A percentile compares a stretch with the other conserved stretches of the same genome.
Evolutionary conservation across 169 alveolate genomes (phyloP).

Genomic region (Plasmodium vinckei): DNA sequence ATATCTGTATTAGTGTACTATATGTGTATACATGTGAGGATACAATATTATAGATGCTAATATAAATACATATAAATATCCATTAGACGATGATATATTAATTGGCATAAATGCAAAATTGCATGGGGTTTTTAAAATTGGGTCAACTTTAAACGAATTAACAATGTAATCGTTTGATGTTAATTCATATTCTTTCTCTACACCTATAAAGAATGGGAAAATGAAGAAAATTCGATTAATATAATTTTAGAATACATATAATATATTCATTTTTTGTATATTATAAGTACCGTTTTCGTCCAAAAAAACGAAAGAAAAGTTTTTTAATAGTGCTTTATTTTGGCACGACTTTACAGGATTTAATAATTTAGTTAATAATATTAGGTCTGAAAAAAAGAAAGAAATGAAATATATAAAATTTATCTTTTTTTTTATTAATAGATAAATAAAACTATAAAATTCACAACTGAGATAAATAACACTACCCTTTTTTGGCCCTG

Average conservation of each 20-base stretch:
- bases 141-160: conserved; percentile 55
- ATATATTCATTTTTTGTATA: not conserved
- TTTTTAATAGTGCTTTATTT: conserved; percentile 29
- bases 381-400: conserved; percentile 21
- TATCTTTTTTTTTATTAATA: not conserved
- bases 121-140: conserved; percentile 69
- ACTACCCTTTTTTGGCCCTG: conserved; percentile 72
- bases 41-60: not conserved
- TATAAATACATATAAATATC: conserved; percentile 62
- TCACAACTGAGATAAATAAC: not conserved
- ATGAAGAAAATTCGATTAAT: too few species aligned
- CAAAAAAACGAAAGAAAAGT: conserved; percentile 53
- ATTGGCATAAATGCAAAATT: conserved; percentile 76
- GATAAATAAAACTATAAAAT: not conserved
- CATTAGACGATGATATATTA: conserved; percentile 62
- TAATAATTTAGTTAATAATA: conserved; percentile 48
- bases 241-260: too few species aligned
- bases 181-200: conserved; percentile 58
- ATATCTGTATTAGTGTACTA: not conserved
- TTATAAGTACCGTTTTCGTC: conserved; percentile 40
- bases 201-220: conserved; percentile 8
- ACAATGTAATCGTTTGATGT: conserved; percentile 71
- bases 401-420: conserved; percentile 3
- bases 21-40: not conserved
- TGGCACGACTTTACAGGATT: conserved; percentile 37